These are phyloP conservation scores for Meira miltonrushii DNA, from an alignment of 1,284 basidiomycete species.

Conservation along the genomic window DNA sequence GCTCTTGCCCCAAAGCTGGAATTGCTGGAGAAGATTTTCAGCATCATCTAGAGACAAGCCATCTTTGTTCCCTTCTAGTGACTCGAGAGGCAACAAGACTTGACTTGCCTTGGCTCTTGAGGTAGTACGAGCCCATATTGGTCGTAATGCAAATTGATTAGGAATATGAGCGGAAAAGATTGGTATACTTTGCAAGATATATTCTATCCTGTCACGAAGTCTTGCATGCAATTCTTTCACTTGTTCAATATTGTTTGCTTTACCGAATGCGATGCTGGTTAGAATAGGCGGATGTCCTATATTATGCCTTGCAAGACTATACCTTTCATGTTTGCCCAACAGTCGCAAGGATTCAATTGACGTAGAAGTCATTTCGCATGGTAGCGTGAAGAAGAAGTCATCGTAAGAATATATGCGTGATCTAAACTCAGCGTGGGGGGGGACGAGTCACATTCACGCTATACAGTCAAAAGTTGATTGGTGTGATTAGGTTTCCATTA, in stretches of 20 bases:
- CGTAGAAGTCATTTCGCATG: too few species aligned
- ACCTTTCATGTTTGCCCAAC: slow-evolving; percentile 2
- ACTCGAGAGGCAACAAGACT: background rate
- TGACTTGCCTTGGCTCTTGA: background rate
- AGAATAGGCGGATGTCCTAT: background rate
- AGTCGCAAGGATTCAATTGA: background rate
- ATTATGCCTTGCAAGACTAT: background rate
- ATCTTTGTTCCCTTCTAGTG: too few species aligned
- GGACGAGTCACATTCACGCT: too few species aligned
- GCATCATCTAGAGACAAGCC: background rate
- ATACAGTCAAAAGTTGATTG: too few species aligned
- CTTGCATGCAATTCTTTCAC: background rate
- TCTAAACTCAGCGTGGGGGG: too few species aligned
- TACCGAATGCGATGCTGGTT: background rate
- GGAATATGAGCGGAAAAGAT: background rate
- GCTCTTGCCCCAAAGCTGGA: too few species aligned
- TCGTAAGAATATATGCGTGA: too few species aligned
- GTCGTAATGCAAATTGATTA: background rate
- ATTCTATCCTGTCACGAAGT: background rate
- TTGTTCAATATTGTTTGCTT: background rate
- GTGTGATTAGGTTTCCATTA: too few species aligned
- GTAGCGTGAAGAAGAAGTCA: too few species aligned
- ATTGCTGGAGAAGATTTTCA: background rate
- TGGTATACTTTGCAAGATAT: background rate
- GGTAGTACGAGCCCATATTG: background rate